These are phyloP conservation scores for Cryphonectria japonica DNA, from an alignment of 2,329 filamentous ascomycete species.

Conservation along the genomic window DNA sequence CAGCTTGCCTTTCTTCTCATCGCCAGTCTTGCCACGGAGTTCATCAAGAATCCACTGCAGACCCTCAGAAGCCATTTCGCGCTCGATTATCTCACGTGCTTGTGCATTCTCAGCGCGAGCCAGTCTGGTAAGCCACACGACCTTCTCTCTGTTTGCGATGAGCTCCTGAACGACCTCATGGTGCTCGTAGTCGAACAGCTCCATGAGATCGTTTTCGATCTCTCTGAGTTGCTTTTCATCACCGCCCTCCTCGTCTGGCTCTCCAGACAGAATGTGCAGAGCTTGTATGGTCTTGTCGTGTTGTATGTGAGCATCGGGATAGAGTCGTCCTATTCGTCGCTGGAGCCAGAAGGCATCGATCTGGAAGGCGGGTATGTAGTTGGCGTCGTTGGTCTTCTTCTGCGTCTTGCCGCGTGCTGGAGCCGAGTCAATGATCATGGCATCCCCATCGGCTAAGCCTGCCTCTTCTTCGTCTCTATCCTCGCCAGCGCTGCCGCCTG, in stretches of 20 bases:
- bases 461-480: constrained; percentile 55
- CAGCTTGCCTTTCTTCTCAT: constrained; percentile 67
- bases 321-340: constrained; percentile 84
- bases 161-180: constrained; percentile 90
- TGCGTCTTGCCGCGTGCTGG: constrained; percentile 51
- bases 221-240: constrained; percentile 87
- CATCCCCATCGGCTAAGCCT: constrained; percentile 64
- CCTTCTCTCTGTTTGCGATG: constrained; percentile 88
- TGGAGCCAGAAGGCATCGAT: constrained; percentile 99
- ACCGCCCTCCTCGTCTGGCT: constrained; percentile 69
- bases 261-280: constrained; percentile 78
- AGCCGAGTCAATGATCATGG: constrained; percentile 81
- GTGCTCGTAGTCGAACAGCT: constrained; percentile 96
- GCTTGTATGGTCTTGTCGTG: constrained; percentile 90
- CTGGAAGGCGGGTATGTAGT: constrained; percentile 77
- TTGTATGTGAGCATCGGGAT: constrained; percentile 89
- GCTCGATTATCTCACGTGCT: constrained; percentile 76
- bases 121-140: constrained; percentile 92
- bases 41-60: constrained; percentile 87
- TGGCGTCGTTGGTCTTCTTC: constrained; percentile 56
- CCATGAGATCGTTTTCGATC: constrained; percentile 98
- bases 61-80: constrained; percentile 89
- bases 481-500: constrained; percentile 52
- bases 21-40: constrained; percentile 72
- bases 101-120: constrained; percentile 80